phyloP scores from a whole-genome alignment of 352 stramenopile genomes.

The Pythium rhizo-oryzae region DNA sequence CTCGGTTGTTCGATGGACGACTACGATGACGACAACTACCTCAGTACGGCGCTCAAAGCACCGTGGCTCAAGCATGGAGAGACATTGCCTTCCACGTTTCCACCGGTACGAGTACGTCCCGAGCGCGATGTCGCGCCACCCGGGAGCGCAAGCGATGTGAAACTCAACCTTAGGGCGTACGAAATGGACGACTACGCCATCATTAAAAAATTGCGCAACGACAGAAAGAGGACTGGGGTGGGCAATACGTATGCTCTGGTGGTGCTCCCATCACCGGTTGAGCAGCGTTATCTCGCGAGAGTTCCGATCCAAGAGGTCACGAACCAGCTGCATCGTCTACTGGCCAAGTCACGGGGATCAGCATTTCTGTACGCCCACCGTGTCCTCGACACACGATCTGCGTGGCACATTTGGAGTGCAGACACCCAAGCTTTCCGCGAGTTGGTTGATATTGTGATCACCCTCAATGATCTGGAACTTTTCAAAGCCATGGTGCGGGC shows the following conservation, averaged over 20 bases:
- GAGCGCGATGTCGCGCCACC: neutral
- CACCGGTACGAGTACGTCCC: neutral
- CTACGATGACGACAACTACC: neutral
- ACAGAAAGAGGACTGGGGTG: neutral
- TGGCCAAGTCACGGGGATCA: neutral
- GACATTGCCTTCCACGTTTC: neutral
- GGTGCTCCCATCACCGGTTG: neutral
- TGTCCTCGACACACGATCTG: neutral
- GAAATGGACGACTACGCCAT: neutral
- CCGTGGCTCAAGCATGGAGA: constrained; percentile 4
- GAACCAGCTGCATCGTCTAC: neutral
- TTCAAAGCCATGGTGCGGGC: neutral
- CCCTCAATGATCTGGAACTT: neutral
- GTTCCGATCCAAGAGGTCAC: neutral
- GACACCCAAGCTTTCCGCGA: neutral
- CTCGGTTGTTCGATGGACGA: neutral
- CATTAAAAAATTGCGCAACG: neutral
- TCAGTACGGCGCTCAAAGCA: neutral
- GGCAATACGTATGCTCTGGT: neutral
- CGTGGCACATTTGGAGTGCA: neutral
- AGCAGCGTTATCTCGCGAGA: neutral
- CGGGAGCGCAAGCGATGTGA: neutral
- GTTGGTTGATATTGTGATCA: neutral
- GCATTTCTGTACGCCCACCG: neutral
- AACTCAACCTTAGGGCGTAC: neutral